These are phyloP conservation scores for Entonaema liquescens DNA, from an alignment of 495 filamentous ascomycete species.

Conservation along the genomic window DNA sequence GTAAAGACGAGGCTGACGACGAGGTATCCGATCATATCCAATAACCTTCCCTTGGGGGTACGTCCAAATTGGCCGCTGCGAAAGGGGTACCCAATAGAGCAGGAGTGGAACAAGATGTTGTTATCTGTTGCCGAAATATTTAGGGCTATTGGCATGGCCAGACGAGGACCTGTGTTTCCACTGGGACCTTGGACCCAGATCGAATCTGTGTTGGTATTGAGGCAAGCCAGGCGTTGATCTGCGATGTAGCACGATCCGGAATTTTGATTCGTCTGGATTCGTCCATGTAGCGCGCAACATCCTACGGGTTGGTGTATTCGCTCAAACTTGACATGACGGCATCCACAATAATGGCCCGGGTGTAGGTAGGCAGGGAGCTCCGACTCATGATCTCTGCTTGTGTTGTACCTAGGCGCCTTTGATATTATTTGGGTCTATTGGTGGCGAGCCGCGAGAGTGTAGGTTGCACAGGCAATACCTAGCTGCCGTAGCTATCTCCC, in stretches of 20 bases:
- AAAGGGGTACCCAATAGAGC: background rate
- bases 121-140: background rate
- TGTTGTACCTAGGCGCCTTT: background rate
- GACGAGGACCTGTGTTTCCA: background rate
- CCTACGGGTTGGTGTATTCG: too few species aligned
- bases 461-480: background rate
- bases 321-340: background rate
- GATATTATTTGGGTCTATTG: background rate
- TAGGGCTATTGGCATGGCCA: background rate
- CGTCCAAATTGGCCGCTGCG: too few species aligned
- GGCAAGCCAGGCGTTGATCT: background rate
- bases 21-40: too few species aligned
- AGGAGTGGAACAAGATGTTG: background rate
- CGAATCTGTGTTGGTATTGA: background rate
- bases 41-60: too few species aligned
- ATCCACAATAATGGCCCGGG: background rate
- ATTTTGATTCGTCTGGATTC: background rate
- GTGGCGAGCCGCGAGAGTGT: background rate
- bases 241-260: background rate
- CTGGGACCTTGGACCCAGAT: background rate
- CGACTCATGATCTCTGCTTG: too few species aligned
- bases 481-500: background rate
- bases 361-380: background rate
- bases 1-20: too few species aligned
- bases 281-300: too few species aligned